phyloP scores from a whole-genome alignment of 768 basidiomycete genomes.

The Hysterangium stoloniferum region DNA sequence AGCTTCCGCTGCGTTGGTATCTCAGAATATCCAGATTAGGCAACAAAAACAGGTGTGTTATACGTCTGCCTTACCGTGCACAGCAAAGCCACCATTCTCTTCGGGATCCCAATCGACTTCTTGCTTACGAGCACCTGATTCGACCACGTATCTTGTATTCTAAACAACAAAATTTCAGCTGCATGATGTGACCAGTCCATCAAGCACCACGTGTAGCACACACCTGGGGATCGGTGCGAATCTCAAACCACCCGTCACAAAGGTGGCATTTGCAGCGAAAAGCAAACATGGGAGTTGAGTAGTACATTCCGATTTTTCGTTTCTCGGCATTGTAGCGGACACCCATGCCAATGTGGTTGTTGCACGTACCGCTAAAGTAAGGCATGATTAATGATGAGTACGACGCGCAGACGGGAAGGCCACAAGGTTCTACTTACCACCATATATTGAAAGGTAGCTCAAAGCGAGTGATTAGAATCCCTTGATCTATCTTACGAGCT shows the following conservation, averaged over 20 bases:
- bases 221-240: conserved; percentile 95
- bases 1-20: conserved; percentile 55
- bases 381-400: not conserved
- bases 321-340: conserved; percentile 99
- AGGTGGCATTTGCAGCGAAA: conserved; percentile 98
- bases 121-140: conserved; percentile 88
- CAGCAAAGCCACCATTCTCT: conserved; percentile 88
- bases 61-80: conserved; percentile 51
- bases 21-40: not conserved
- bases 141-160: conserved; percentile 94
- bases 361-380: conserved; percentile 71
- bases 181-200: not conserved
- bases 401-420: not conserved
- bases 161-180: conserved; percentile 23
- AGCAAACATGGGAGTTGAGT: conserved; percentile 87
- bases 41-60: not conserved
- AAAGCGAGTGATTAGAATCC: conserved; percentile 91
- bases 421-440: conserved; percentile 64
- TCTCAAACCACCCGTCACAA: conserved; percentile 96
- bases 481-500: conserved; percentile 92
- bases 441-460: conserved; percentile 95
- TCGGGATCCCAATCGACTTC: conserved; percentile 96
- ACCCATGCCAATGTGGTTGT: conserved; percentile 96
- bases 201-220: no score
- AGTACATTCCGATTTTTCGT: conserved; percentile 92